Evolutionary conservation across 352 stramenopile species (phyloP).

Genomic region (Saprolegnia parasitica): DNA sequence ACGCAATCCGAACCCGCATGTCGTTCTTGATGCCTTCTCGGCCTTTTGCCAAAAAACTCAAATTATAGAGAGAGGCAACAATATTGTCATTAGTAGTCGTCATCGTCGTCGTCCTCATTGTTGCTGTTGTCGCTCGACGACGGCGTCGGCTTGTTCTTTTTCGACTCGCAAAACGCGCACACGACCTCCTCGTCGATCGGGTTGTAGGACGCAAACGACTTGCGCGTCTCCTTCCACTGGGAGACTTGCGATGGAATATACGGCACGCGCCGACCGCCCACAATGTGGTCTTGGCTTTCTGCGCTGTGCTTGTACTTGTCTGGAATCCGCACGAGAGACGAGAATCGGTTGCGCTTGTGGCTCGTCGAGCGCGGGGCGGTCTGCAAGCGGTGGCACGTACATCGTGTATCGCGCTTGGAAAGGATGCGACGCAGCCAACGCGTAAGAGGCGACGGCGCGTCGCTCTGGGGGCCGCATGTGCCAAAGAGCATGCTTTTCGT

Average conservation of each 20-base stretch:
- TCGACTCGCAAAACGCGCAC: conserved; percentile 6
- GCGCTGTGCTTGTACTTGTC: neutral
- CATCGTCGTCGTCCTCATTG: no score
- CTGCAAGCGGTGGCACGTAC: neutral
- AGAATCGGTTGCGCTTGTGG: neutral
- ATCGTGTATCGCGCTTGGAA: neutral
- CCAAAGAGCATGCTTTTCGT: no score
- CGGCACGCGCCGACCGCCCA: conserved; percentile 13
- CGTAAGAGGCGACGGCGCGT: neutral
- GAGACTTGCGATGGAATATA: conserved; percentile 25
- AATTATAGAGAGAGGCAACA: no score
- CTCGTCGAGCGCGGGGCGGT: neutral
- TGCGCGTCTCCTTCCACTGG: neutral
- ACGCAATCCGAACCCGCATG: no score
- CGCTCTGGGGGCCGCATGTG: no score
- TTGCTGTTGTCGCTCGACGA: no score
- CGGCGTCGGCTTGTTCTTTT: conserved; percentile 6
- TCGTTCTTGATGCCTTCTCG: no score
- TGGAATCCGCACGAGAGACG: neutral
- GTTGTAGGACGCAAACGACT: conserved; percentile 8
- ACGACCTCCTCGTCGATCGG: conserved; percentile 15
- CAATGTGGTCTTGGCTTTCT: neutral
- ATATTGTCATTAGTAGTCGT: no score
- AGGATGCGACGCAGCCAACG: neutral
- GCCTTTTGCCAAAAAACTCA: no score